Evolutionary conservation across 257 asterid genomes (phyloP).

Genomic region (Solanum tacnaense): DNA sequence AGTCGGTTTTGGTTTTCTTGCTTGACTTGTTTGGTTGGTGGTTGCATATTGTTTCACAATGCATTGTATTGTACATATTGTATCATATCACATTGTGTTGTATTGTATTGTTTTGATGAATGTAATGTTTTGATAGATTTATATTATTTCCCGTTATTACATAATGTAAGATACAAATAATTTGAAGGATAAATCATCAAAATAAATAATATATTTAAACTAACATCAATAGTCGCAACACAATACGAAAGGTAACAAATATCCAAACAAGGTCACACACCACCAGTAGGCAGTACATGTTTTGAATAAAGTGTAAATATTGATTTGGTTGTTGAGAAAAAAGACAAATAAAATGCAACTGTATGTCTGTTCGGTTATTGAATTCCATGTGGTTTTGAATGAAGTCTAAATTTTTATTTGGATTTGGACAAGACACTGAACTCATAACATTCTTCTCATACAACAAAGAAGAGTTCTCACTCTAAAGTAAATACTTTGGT

Average conservation of each 20-base stretch:
- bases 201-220: not conserved
- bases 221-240: not conserved
- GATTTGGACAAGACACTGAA: constrained; percentile 45
- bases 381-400: not conserved
- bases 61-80: too few species aligned
- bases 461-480: constrained; percentile 23
- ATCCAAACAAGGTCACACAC: not conserved
- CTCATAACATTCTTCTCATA: constrained; percentile 29
- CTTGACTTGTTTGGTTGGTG: not conserved
- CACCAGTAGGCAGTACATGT: not conserved
- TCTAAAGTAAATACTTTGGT: constrained; percentile 20
- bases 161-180: not conserved
- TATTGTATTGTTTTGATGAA: not conserved
- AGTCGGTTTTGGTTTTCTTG: not conserved
- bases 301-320: not conserved
- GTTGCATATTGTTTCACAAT: not conserved
- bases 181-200: not conserved
- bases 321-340: constrained; percentile 41
- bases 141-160: not conserved
- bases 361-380: constrained; percentile 14
- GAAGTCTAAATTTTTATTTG: constrained; percentile 6
- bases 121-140: not conserved
- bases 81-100: not conserved
- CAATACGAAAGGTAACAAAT: not conserved
- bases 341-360: constrained; percentile 27